Evolutionary conservation across 2,329 filamentous ascomycete genomes (phyloP), one percentile per base, ranked within the genome.

Genomic region (Davidsoniella australis): DNA sequence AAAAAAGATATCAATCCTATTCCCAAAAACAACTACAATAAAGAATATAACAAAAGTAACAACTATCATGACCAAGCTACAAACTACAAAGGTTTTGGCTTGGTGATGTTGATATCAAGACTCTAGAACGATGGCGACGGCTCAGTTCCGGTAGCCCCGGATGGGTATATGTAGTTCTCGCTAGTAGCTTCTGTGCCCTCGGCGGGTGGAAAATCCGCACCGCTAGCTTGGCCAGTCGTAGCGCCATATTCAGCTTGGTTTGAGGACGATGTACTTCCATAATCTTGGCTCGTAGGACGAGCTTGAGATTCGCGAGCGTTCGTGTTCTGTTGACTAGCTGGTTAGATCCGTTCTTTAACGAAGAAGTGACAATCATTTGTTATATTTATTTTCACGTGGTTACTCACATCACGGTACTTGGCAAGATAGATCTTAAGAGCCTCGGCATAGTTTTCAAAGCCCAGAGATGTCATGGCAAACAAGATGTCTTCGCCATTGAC

Each of bases 401-500:
- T 44, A 58, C 82, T 77, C 75, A 96, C 91, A 76, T 98, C 91
- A 65, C 91, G 82, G 66, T 96, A 98, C 63, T 95, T 91, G 53
- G 88, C 86, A 40, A 98, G 75, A 64, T 98, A 98, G 57, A 98
- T 95, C 68, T 98, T 98, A 52, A 98, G 72, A 1, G 91, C 91
- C 65, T 98, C 91, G 23, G 89, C 84, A 63, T 98, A 98, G 68
- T 98, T 98, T 67, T 98, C 91, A 64, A 98, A 98, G 1, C 91
- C 91, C 36, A 98, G 75, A 23, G 91, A 98, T 6, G 89, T 96
- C 91, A 98, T 98, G 54, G 91, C 91, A 62, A 96, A 98, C 42
- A 98, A 71, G 53, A 98, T 98, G 60, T 98, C 91, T 66, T 98
- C 91, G 58, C 91, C 91, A 61, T 98, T 98, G 57, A 98, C 91